Percentiles rank a stretch among this genome's conserved stretches.
Conservation (phyloP, 208 protist genomes). For the Trypanosoma melophagium region DNA sequence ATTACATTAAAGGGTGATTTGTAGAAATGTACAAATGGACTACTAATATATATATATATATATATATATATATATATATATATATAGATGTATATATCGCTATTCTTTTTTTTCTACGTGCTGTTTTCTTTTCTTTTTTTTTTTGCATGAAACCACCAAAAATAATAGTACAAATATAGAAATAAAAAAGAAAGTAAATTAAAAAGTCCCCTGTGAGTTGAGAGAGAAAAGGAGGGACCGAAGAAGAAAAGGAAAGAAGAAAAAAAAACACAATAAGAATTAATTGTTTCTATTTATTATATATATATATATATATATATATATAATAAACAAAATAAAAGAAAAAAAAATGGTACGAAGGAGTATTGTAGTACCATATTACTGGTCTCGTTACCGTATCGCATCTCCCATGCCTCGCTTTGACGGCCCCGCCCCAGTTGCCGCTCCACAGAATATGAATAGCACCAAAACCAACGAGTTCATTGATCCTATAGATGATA, state of each 20-base stretch:
- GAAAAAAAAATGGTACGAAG: slow-evolving; percentile 24
- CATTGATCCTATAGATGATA: slow-evolving; percentile 90
- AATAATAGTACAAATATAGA: slow-evolving; percentile 3
- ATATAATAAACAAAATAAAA: too few species aligned
- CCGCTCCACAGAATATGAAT: slow-evolving; percentile 90
- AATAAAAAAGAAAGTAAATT: slow-evolving; percentile 3
- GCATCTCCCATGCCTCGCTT: slow-evolving; percentile 84
- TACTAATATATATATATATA: not conserved
- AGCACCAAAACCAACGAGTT: slow-evolving; percentile 89
- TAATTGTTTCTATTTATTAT: not conserved
- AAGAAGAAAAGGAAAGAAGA: not conserved
- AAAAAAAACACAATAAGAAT: not conserved
- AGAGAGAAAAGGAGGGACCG: not conserved
- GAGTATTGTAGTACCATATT: slow-evolving; percentile 43
- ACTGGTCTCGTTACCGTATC: slow-evolving; percentile 89
- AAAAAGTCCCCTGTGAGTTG: not conserved
- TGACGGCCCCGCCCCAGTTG: slow-evolving; percentile 80
- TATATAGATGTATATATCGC: slow-evolving; percentile 3
- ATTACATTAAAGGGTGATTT: too few species aligned
- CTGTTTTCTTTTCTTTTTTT: slow-evolving; percentile 13
- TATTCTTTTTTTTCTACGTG: slow-evolving; percentile 18
- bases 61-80: slow-evolving; percentile 6
- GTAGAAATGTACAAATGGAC: too few species aligned
- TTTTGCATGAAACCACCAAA: slow-evolving; percentile 2
- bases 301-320: not conserved